Evolutionary conservation across 192 early-diverging fungal genomes (phyloP), one percentile per base, ranked within the genome.

Genomic region (Spizellomyces sp.): DNA sequence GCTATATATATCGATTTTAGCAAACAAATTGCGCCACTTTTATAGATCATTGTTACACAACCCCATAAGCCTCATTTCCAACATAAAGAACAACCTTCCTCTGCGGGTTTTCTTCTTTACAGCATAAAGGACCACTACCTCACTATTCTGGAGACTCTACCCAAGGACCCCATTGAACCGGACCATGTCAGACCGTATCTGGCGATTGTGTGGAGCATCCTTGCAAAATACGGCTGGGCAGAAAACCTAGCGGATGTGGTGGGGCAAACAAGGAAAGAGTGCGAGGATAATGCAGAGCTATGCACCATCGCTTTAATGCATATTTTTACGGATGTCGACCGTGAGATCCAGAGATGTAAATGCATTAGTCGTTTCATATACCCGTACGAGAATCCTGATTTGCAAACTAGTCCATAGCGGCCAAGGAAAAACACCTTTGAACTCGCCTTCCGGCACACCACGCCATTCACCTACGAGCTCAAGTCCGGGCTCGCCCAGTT

Each of bases 271-370:
- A 2, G 4, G 44, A 50, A 66, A 1, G 45, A 66, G 27, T 50
- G 44, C 64, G 46, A n/a, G 5, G 46, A 66, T 7, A 22, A 12
- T 50, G 14, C 41, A 5, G 41, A 50, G 6, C 6, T 66, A 15
- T 45, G 21, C 15, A 66, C 64, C 19, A 45, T 41, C 4, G 45
- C 45, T 50, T 7, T 66, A 9, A 1, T 66, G 8, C 14, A 66
- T 45, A 50, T 66, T 4, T 66, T 41, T 5, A 6, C 4, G 4
- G 64, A 66, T 5, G 5, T 66, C 1, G 64, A 66, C 9, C 44
- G 64, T 12, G 64, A 66, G 42, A 0, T 66, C 3, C 64, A 52
- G 9, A 15, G 64, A 22, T 66, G 44, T 66, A 46, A 19, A 50
- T 66, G 19, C 62, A 44, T 21, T 19, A 45, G 3, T n/a, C 17